A percentile compares a stretch with the other conserved stretches of the same genome.
Evolutionary conservation across 1,139 yeast species (phyloP).

Genomic region (Wickerhamiella pararugosa): DNA sequence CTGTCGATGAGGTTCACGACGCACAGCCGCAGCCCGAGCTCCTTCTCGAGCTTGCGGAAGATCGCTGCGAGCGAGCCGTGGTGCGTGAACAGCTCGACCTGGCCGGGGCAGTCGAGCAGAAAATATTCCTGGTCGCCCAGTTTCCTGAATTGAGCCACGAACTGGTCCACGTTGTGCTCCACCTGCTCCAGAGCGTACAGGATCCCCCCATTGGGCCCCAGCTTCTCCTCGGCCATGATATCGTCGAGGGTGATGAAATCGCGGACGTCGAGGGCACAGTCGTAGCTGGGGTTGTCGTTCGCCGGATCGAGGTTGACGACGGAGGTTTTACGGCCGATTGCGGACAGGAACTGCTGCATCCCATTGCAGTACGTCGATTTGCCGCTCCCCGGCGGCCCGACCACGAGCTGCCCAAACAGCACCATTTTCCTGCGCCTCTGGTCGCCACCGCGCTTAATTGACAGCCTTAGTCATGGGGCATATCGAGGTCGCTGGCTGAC

Average conservation of each 20-base stretch:
- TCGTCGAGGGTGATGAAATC: conserved; percentile 81
- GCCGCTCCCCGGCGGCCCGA: conserved; percentile 98
- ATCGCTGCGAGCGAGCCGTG: conserved; percentile 67
- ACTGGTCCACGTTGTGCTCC: conserved; percentile 40
- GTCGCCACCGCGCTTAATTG: no score
- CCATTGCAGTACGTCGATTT: conserved; percentile 93
- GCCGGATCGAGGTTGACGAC: conserved; percentile 90
- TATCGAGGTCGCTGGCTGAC: no score
- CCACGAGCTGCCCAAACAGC: conserved; percentile 72
- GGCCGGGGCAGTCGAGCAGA: conserved; percentile 95
- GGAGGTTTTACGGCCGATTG: conserved; percentile 79
- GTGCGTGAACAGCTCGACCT: conserved; percentile 87
- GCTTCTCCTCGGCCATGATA: conserved; percentile 63
- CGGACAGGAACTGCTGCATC: conserved; percentile 75
- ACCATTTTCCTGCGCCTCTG: no score
- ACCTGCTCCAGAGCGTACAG: conserved; percentile 69
- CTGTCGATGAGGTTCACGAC: conserved; percentile 83
- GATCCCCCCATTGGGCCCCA: conserved; percentile 94
- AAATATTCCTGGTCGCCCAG: conserved; percentile 54
- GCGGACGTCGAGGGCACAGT: conserved; percentile 74
- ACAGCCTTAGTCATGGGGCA: no score
- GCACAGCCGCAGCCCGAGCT: conserved; percentile 55
- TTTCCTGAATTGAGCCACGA: conserved; percentile 42
- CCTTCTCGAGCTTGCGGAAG: conserved; percentile 53
- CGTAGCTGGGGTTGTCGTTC: conserved; percentile 68